Conservation (phyloP, 2,329 filamentous ascomycete genomes). For the Pochonia chlamydosporia region DNA sequence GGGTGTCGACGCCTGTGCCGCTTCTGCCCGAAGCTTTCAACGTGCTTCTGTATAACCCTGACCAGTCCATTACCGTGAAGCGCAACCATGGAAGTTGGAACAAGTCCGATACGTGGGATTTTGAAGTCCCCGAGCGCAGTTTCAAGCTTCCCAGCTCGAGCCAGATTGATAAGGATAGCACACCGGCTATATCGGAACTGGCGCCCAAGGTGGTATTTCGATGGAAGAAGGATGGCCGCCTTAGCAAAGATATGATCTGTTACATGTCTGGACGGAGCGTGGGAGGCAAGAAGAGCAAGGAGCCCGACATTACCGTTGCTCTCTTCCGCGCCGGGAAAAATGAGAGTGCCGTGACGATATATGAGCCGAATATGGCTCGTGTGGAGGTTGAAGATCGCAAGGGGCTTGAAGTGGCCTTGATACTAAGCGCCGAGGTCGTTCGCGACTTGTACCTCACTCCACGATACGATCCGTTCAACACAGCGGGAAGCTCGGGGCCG, state of each 20-base stretch:
- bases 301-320: slow-evolving; percentile 93
- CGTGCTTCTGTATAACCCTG: slow-evolving; percentile 91
- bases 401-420: slow-evolving; percentile 77
- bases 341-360: slow-evolving; percentile 69
- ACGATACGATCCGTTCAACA: slow-evolving; percentile 73
- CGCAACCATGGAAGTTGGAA: slow-evolving; percentile 74
- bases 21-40: slow-evolving; percentile 71
- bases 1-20: slow-evolving; percentile 58
- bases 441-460: slow-evolving; percentile 60
- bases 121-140: slow-evolving; percentile 80
- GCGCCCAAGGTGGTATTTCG: slow-evolving; percentile 76
- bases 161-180: slow-evolving; percentile 66
- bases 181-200: slow-evolving; percentile 33
- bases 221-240: slow-evolving; percentile 83
- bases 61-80: slow-evolving; percentile 70
- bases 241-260: slow-evolving; percentile 84
- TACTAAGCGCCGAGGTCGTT: slow-evolving; percentile 58
- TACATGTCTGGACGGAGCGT: slow-evolving; percentile 75
- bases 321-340: slow-evolving; percentile 68
- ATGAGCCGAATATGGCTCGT: slow-evolving; percentile 85
- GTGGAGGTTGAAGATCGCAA: slow-evolving; percentile 93
- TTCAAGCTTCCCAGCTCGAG: slow-evolving; percentile 78
- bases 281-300: slow-evolving; percentile 73
- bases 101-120: slow-evolving; percentile 77
- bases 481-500: slow-evolving; percentile 38